Evolutionary conservation across 805 yeast genomes (phyloP).

Genomic region (Hanseniaspora guilliermondii): DNA sequence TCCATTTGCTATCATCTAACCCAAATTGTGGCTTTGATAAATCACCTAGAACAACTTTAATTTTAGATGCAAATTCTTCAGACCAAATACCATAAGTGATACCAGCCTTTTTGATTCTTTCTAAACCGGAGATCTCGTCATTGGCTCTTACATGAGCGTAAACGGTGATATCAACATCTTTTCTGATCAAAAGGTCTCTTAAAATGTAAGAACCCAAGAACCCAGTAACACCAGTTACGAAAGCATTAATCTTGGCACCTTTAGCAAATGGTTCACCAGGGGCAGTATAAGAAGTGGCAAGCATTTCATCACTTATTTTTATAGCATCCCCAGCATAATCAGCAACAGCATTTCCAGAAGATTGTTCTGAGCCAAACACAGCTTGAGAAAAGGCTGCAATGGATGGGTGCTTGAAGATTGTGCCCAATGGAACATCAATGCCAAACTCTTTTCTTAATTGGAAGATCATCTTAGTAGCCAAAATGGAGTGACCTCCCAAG

Average conservation of each 20-base stretch:
- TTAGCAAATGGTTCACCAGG: constrained; percentile 19
- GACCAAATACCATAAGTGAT: constrained; percentile 60
- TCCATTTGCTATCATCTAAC: constrained; percentile 45
- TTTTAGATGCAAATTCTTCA: constrained; percentile 41
- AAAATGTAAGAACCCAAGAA: constrained; percentile 86
- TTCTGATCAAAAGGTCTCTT: constrained; percentile 57
- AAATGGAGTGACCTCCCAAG: constrained; percentile 92
- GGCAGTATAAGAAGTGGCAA: constrained; percentile 33
- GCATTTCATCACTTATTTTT: constrained; percentile 33
- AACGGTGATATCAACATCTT: constrained; percentile 40
- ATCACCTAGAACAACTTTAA: constrained; percentile 74
- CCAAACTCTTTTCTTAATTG: constrained; percentile 67
- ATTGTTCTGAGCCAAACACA: constrained; percentile 61
- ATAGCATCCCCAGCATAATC: constrained; percentile 17
- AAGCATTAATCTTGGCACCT: constrained; percentile 41
- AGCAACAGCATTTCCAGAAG: not conserved
- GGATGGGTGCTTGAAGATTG: constrained; percentile 82
- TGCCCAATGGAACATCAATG: constrained; percentile 78
- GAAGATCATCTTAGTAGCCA: constrained; percentile 94
- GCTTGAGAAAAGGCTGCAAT: constrained; percentile 64
- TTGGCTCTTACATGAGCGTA: constrained; percentile 88
- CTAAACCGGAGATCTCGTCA: constrained; percentile 52
- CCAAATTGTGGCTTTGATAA: constrained; percentile 67
- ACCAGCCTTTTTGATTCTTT: constrained; percentile 64
- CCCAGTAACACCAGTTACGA: constrained; percentile 93